A percentile compares a stretch with the other conserved stretches of the same genome.
Conservation (phyloP, 805 yeast genomes). For the Yarrowia deformans region DNA sequence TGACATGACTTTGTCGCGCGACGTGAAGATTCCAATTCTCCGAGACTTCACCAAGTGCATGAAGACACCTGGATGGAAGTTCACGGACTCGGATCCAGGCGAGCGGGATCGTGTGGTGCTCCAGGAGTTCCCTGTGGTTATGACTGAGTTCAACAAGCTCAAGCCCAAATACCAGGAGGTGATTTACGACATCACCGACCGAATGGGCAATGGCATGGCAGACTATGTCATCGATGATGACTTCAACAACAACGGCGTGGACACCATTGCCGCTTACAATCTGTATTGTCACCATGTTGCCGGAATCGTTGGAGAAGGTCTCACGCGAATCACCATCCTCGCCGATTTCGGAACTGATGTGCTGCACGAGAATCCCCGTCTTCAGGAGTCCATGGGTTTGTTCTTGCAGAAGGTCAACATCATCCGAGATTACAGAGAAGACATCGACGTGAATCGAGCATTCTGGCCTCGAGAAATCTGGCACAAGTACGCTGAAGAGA, state of each 20-base stretch:
- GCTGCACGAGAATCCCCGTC: constrained; percentile 60
- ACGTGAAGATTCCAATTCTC: constrained; percentile 75
- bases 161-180: constrained; percentile 79
- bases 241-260: constrained; percentile 78
- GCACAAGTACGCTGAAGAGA: constrained; percentile 72
- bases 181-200: constrained; percentile 73
- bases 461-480: constrained; percentile 97
- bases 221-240: constrained; percentile 80
- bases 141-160: constrained; percentile 74
- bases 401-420: constrained; percentile 96
- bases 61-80: constrained; percentile 76
- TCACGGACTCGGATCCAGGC: constrained; percentile 68
- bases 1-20: constrained; percentile 84
- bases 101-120: constrained; percentile 85
- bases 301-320: constrained; percentile 96
- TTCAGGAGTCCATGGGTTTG: constrained; percentile 88
- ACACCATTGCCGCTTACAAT: constrained; percentile 81
- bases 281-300: constrained; percentile 97
- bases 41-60: constrained; percentile 72
- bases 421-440: constrained; percentile 93
- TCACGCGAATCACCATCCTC: constrained; percentile 78
- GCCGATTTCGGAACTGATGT: constrained; percentile 72
- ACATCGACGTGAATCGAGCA: constrained; percentile 86
- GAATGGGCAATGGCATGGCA: constrained; percentile 99
- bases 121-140: constrained; percentile 74